Base-by-base conservation (phyloP, 257 asterid genomes). In the Vinca minor region DNA sequence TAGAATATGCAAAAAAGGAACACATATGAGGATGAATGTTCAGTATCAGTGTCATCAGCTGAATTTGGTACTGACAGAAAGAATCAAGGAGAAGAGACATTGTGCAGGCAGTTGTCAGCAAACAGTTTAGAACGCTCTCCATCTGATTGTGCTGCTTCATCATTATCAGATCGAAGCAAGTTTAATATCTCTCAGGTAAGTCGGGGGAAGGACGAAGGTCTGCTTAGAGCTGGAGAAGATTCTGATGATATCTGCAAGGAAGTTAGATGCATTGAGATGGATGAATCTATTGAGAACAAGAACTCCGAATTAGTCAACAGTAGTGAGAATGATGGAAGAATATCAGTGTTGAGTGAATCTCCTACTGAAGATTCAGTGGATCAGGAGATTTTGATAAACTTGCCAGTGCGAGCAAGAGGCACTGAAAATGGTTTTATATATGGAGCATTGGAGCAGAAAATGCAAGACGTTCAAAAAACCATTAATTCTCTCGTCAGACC, bases 211-310 rank as follows among this genome's bases (percentile, higher is more conserved):
- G 77, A 75, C 64, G 78, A 69, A 31, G 52, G 62, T 78, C 32
- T 35, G 23, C 25, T 49, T 56, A 80, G 67, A 63, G 70, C 25
- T 39, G 82, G 63, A 72, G 93, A 79, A 72, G 87, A 78, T 77
- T 73, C 83, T 65, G 87, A 80, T 67, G 92, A 73, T 67, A 71
- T 53, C 50, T 84, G 87, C 78, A 81, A 84, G 78, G 91, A 82
- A 62, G 95, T 85, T 69, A 81, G 79, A 66, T 85, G 96, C 72
- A 71, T 81, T 65, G 89, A 87, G 79, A 72, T 69, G 13, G 85
- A 73, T 54, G 81, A 77, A 39, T 77, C 84, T 71, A 74, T 59
- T 46, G 74, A 71, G 63, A 59, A 71, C 48, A 49, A 39, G 72
- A 55, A 79, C 67, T 32, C 56, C 44, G 81, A 65, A 66, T 62